Evolutionary conservation across 2,329 filamentous ascomycete genomes (phyloP).

Genomic region (Xylaria sp.): DNA sequence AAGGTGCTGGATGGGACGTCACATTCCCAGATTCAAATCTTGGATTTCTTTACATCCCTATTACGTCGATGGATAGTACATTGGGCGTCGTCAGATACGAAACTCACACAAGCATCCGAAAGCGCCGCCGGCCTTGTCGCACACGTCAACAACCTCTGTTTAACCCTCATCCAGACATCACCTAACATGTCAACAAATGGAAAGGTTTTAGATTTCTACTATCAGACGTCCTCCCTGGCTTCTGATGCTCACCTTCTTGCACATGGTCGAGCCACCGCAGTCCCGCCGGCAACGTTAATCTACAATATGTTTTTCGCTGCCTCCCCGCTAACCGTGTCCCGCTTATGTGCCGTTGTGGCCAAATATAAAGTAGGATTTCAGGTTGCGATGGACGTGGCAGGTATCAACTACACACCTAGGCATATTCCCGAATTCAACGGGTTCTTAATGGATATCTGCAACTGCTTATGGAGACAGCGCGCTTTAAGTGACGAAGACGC

Average conservation of each 20-base stretch:
- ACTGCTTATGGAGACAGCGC: constrained; percentile 80
- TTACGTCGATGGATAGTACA: constrained; percentile 67
- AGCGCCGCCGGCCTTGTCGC: constrained; percentile 56
- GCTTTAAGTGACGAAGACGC: constrained; percentile 73
- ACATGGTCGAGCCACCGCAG: constrained; percentile 68
- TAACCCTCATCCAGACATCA: constrained; percentile 68
- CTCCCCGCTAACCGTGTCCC: constrained; percentile 71
- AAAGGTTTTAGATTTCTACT: constrained; percentile 75
- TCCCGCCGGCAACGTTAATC: constrained; percentile 73
- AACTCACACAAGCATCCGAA: constrained; percentile 51
- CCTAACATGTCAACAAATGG: constrained; percentile 58
- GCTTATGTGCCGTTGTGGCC: constrained; percentile 75
- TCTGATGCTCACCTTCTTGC: constrained; percentile 61
- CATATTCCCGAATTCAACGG: constrained; percentile 80
- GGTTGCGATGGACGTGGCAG: constrained; percentile 47
- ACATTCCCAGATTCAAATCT: constrained; percentile 66
- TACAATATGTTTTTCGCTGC: constrained; percentile 76
- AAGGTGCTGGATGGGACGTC: constrained; percentile 60
- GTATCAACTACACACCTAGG: constrained; percentile 61
- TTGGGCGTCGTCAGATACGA: constrained; percentile 54
- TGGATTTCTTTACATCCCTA: constrained; percentile 74
- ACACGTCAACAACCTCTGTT: constrained; percentile 65
- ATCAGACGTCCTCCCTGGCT: constrained; percentile 66
- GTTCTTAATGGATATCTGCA: constrained; percentile 87
- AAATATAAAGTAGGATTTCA: constrained; percentile 81